Evolutionary conservation across 2,329 filamentous ascomycete species (phyloP), one percentile per base, ranked within the genome.

Genomic region (Coniochaeta sp.): DNA sequence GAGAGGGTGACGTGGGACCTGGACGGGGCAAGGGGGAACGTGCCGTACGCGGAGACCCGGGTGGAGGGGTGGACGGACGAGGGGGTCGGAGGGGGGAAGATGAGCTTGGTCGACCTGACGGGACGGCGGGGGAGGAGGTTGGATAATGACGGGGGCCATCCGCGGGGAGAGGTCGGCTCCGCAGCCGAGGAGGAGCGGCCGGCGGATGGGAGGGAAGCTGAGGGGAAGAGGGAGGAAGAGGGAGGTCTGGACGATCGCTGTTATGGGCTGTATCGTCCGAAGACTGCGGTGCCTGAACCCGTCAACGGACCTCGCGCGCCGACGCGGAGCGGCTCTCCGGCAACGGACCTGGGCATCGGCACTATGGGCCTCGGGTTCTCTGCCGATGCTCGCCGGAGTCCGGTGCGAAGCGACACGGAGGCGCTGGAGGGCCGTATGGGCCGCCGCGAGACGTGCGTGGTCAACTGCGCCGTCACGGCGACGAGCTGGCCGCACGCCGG

Each of bases 401-500:
- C 77, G 19, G 67, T 65, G 38, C 70, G 76, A 38, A 76, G 74
- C 61, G 77, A 82, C 64, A 65, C 70, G 34, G 66, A 66, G 54
- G 77, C 75, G 3, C 68, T 81, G 40, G 64, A 65, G 2, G 76
- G 76, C 2, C 71, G 78, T 32, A 70, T 74, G 64, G 76, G 78
- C 54, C 79, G 84, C 65, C 76, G 70, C 62, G 89, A 93, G 75
- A 95, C 90, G 1, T 93, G 87, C 69, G 76, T 96, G 58, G 82
- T 95, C 65, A 96, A 96, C 74, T 89, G 89, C 30, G 86, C 90
- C 22, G 86, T 93, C 63, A 82, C 89, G 79, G 85, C 85, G 50
- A 86, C 80, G 24, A 86, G 82, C 62, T 87, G 84, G 73, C 87
- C 87, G 57, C 85, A 89, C 63, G 67, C 66, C 1, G 80, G 78